phyloP scores from a whole-genome alignment of 768 basidiomycete species.

The Termitomyces sp. region DNA sequence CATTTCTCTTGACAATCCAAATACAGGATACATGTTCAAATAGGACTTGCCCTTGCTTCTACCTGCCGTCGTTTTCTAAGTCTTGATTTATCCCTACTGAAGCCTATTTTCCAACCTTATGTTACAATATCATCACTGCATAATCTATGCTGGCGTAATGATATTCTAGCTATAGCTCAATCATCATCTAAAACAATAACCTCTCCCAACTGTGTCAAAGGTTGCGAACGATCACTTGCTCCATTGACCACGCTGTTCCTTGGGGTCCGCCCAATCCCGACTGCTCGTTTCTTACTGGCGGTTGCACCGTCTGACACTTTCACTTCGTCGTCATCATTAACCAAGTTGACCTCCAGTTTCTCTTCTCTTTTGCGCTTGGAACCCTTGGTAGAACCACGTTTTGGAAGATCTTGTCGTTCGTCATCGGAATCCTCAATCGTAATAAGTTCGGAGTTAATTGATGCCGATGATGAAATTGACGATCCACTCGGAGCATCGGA shows the following conservation, averaged over 20 bases:
- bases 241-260: conserved; percentile 16
- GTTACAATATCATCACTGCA: neutral
- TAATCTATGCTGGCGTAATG: neutral
- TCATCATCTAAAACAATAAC: conserved; percentile 41
- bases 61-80: neutral
- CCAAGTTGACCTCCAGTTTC: conserved; percentile 27
- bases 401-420: conserved; percentile 7
- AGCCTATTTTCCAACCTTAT: neutral
- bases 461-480: conserved; percentile 6
- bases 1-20: neutral
- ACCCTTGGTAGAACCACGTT: conserved; percentile 20
- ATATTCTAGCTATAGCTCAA: neutral
- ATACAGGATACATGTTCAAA: conserved; percentile 19
- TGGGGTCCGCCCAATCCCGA: conserved; percentile 15
- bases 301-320: conserved; percentile 15
- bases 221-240: conserved; percentile 14
- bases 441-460: conserved; percentile 19
- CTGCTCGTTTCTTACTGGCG: conserved; percentile 19
- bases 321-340: conserved; percentile 23
- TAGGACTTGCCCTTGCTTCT: neutral
- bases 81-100: neutral
- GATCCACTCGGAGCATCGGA: conserved; percentile 16
- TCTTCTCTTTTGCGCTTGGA: conserved; percentile 34
- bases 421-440: conserved; percentile 29
- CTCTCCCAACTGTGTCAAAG: conserved; percentile 27